These are phyloP conservation scores for Typha latifolia DNA, from an alignment of 176 grass and related monocot genomes.

Conservation along the genomic window DNA sequence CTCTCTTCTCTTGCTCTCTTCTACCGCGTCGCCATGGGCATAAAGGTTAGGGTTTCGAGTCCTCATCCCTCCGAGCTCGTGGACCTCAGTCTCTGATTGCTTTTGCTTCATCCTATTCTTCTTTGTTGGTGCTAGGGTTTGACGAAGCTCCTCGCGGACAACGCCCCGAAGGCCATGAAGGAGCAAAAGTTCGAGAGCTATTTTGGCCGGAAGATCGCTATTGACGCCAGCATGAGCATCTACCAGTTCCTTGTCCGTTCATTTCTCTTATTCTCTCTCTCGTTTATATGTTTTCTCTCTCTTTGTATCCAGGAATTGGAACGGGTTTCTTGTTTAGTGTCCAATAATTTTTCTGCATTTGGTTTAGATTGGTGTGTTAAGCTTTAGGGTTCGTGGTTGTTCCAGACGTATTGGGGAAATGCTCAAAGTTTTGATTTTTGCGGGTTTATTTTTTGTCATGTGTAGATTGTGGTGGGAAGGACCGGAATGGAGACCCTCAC, in stretches of 20 bases:
- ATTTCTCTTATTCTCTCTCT: neutral
- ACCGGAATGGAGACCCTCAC: conserved; percentile 63
- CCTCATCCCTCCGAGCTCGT: neutral
- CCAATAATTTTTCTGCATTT: too few species aligned
- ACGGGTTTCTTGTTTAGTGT: too few species aligned
- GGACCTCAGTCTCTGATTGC: neutral
- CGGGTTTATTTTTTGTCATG: neutral
- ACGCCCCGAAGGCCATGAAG: conserved; percentile 47
- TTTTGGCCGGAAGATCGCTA: conserved; percentile 57
- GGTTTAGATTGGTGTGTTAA: too few species aligned
- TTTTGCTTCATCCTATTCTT: neutral
- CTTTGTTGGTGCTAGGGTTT: conserved; percentile 52
- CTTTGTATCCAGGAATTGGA: too few species aligned
- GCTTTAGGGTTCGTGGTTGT: too few species aligned
- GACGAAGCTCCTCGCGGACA: conserved; percentile 73
- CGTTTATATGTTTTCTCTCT: neutral
- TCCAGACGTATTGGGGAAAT: too few species aligned
- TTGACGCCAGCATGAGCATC: conserved; percentile 89
- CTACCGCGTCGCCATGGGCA: conserved; percentile 46
- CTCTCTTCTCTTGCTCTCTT: neutral
- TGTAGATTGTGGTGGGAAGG: conserved; percentile 72
- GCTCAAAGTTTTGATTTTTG: neutral
- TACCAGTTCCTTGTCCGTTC: conserved; percentile 72
- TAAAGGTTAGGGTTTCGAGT: conserved; percentile 37
- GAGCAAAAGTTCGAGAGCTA: conserved; percentile 65